Base-by-base conservation (phyloP, 371 early-diverging fungal genomes). In the Cladochytrium tenue region DNA sequence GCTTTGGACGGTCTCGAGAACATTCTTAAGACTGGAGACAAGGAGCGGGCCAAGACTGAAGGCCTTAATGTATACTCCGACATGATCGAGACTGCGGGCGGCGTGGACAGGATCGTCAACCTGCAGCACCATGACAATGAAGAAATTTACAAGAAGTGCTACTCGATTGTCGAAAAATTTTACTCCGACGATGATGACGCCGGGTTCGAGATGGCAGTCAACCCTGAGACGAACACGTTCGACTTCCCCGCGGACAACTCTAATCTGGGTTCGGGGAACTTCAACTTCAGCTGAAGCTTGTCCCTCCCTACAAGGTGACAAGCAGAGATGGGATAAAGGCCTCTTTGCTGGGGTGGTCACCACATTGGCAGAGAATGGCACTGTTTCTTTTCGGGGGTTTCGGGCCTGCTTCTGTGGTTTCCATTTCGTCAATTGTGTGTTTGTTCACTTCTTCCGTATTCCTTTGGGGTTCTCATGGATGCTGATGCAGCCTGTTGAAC, bases 1-100 rank as follows among this genome's bases (percentile, higher is more conserved):
- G 95, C 96, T 53, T 79, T 99, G 63, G 99, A 99, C 74, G 96
- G 94, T 31, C 78, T 99, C 66, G 95, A 95, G 70, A 97, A 97
- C 83, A 94, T 97, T 62, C 86, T 99, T 52, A 93, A 93, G 81
- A 95, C 96, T 53, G 99, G 99, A 51, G 98, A 96, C 66, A 69
- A 87, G 57, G 85, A 88, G 66, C 82, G 80, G 74, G 73, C 73
- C 36, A 53, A 67, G 32, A 74, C 70, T 63, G 85, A 86, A 52
- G 91, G 90, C 10, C 60, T 86, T 33, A 97, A 96, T 76, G 88
- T 89, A 69, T 95, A 89, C 81, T 90, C 93, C 35, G 63, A 91
- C 35, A 81, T 77, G 67, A 85, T 97, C 67, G 97, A 97, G 76
- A 95, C 94, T 68, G 89, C 88, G 52, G 93, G 92, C 59, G 97